Conservation (phyloP, 345 rosid genomes). For the Euclidium syriacum region DNA sequence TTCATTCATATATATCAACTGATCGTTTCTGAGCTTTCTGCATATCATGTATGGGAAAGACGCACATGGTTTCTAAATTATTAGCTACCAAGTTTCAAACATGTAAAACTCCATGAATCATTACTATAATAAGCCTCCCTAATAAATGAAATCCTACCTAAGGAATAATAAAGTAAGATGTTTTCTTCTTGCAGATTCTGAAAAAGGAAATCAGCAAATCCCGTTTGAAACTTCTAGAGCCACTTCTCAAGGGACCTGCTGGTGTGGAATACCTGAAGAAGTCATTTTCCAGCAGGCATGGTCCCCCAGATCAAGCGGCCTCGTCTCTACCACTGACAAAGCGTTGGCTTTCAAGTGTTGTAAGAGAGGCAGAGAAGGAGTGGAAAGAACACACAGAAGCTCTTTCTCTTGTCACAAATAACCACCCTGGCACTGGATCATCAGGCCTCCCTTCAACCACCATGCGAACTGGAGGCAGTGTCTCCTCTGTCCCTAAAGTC, state of each 20-base stretch:
- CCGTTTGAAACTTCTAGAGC: conserved; percentile 72
- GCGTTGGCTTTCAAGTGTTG: conserved; percentile 61
- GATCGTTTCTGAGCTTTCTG: not conserved
- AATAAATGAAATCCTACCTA: not conserved
- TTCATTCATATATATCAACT: not conserved
- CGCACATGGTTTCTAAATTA: not conserved
- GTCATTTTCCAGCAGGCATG: conserved; percentile 56
- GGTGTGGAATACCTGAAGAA: conserved; percentile 70
- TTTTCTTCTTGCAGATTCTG: conserved; percentile 42
- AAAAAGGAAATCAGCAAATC: conserved; percentile 76
- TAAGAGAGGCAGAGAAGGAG: conserved; percentile 49
- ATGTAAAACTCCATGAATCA: not conserved
- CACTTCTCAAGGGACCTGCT: conserved; percentile 80
- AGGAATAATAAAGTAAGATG: not conserved
- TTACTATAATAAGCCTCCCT: not conserved
- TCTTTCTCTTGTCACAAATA: conserved; percentile 35
- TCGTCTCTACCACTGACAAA: conserved; percentile 49
- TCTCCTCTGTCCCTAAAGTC: conserved; percentile 35
- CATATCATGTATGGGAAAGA: not conserved
- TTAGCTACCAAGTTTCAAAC: conserved; percentile 1
- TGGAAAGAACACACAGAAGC: conserved; percentile 67
- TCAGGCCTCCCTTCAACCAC: conserved; percentile 50
- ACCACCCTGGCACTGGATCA: conserved; percentile 36
- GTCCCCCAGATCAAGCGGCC: conserved; percentile 47
- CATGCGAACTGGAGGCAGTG: conserved; percentile 74